A percentile compares a stretch with the other conserved stretches of the same genome.
These are phyloP conservation scores for Elongisporangium undulatum DNA, from an alignment of 352 stramenopile species.

Conservation along the genomic window DNA sequence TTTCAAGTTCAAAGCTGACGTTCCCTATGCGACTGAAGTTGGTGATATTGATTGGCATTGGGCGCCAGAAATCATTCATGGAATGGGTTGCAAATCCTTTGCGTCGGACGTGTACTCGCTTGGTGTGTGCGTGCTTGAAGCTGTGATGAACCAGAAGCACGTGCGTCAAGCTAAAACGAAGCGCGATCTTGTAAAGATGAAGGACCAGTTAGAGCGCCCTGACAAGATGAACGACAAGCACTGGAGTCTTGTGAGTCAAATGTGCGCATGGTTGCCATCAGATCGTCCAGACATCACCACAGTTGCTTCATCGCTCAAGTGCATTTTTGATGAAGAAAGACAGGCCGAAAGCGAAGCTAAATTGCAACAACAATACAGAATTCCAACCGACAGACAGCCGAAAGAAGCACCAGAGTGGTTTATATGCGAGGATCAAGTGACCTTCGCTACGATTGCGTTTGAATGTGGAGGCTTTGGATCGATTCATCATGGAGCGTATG, in stretches of 20 bases:
- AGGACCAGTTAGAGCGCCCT: neutral
- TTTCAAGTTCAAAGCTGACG: no score
- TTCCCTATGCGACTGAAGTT: no score
- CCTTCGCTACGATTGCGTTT: no score
- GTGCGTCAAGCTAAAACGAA: neutral
- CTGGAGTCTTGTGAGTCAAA: neutral
- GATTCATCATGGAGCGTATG: no score
- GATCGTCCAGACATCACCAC: neutral
- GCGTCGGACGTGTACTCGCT: slow-evolving; percentile 23
- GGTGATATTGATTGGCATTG: slow-evolving; percentile 13
- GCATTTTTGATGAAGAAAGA: neutral
- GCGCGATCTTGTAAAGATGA: neutral
- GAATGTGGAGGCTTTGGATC: no score
- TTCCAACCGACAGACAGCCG: no score
- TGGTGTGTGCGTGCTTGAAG: slow-evolving; percentile 25
- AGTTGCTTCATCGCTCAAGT: neutral
- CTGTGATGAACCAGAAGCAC: slow-evolving; percentile 1
- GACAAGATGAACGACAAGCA: neutral
- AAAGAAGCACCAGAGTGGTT: no score
- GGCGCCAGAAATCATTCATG: slow-evolving; percentile 7
- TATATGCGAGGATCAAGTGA: no score
- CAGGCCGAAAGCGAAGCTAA: neutral
- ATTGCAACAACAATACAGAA: neutral
- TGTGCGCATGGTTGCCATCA: neutral
- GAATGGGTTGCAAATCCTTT: slow-evolving; percentile 4